Evolutionary conservation across 148 eudicot genomes (phyloP), one percentile per base, ranked within the genome.

Genomic region (Camellia granthamiana): DNA sequence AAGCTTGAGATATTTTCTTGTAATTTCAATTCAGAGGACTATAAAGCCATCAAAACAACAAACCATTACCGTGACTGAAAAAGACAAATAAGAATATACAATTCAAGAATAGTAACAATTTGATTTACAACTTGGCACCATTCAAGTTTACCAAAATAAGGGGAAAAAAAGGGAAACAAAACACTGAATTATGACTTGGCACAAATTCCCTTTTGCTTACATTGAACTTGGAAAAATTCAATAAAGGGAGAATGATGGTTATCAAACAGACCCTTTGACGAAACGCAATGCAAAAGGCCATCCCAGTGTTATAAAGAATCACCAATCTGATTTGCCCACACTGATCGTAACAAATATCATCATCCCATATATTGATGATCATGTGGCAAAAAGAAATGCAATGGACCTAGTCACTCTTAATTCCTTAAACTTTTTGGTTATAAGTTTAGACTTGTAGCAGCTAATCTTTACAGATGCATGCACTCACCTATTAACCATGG

Each of bases 121-220:
- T 46, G 76, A 77, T 46, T 65, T 58, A 74, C 72, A 77, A 63
- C 76, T 68, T 12, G 8, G 41, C 21, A 14, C 41, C 43, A 65
- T 30, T 30, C 41, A 0, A 11, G 14, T 30, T 42, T 30, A 30
- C 23, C 41, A 65, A 65, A 23, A 65, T 0, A 10, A 21, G 30
- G 67, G 38, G 30, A 3, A 21, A 63, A n/a, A 21, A 63, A 23
- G 67, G 30, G 9, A 23, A 63, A 21, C 19, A 8, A 63, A 63
- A 19, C 23, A 0, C 2, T n/a, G 8, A 51, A 51, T 5, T 5
- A 63, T n/a, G 21, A 6, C 65, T 23, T 16, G 6, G 23, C 9
- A 61, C 65, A n/a, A 63, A 63, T 3, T 63, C 21, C 30, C 11
- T 63, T 63, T 51, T 9, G 38, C 1, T 63, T 38, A 19, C 16